phyloP scores from a whole-genome alignment of 2,329 filamentous ascomycete genomes.

The Zalaria obscura region DNA sequence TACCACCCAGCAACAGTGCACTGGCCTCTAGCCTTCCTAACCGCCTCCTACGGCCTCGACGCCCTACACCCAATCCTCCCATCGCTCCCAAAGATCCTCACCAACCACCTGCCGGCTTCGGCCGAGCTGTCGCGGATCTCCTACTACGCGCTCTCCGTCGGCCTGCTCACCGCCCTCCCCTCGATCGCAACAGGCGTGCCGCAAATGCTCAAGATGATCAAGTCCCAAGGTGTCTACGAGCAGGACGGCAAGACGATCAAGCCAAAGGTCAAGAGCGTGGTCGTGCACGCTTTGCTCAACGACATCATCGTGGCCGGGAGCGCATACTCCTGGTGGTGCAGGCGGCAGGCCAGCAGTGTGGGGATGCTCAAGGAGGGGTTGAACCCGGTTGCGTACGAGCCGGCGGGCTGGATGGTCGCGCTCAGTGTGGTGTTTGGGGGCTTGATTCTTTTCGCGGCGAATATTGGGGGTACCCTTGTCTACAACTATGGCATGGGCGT shows the following conservation, averaged over 20 bases:
- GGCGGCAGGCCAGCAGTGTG: constrained; percentile 13
- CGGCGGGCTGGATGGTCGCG: constrained; percentile 21
- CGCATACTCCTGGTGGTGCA: constrained; percentile 30
- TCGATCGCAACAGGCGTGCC: constrained; percentile 18
- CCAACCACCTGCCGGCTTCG: constrained; percentile 18
- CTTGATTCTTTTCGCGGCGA: constrained; percentile 24
- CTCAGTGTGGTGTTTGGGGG: constrained; percentile 21
- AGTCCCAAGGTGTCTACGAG: constrained; percentile 27
- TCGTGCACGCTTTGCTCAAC: constrained; percentile 28
- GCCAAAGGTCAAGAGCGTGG: constrained; percentile 25
- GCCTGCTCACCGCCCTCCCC: constrained; percentile 19
- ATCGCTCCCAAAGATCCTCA: constrained; percentile 14
- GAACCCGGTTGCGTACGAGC: constrained; percentile 18
- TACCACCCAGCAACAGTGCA: constrained; percentile 26
- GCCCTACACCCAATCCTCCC: constrained; percentile 21
- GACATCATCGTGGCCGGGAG: constrained; percentile 25
- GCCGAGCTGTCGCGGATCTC: constrained; percentile 24
- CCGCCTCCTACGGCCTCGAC: constrained; percentile 27
- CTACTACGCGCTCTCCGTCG: constrained; percentile 31
- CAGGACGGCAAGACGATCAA: constrained; percentile 20
- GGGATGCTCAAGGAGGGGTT: constrained; percentile 12
- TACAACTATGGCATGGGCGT: constrained; percentile 31
- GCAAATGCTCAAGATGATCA: constrained; percentile 26
- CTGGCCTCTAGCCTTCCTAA: constrained; percentile 32
- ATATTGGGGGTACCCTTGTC: constrained; percentile 28